A percentile compares a stretch with the other conserved stretches of the same genome.
Evolutionary conservation across 2,329 filamentous ascomycete species (phyloP).

Genomic region (Trichothecium sympodiale): DNA sequence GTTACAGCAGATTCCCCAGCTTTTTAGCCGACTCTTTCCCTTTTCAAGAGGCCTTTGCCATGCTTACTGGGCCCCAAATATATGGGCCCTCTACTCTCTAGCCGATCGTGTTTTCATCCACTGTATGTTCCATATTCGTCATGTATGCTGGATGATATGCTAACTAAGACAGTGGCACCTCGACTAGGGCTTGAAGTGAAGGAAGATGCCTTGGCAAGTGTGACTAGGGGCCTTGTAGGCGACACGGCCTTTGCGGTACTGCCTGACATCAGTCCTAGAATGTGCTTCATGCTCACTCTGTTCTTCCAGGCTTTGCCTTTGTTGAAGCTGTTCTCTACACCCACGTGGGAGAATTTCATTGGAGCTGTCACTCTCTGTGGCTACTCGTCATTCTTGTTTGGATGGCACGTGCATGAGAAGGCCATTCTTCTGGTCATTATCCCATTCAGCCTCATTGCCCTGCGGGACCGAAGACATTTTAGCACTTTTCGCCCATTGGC

Average conservation of each 20-base stretch:
- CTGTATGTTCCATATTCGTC: constrained; percentile 39
- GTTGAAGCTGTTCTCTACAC: constrained; percentile 64
- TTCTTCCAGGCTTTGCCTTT: constrained; percentile 72
- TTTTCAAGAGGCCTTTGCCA: constrained; percentile 91
- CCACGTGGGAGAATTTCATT: constrained; percentile 82
- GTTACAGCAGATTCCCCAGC: constrained; percentile 73
- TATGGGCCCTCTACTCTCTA: constrained; percentile 97
- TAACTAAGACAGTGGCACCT: constrained; percentile 55
- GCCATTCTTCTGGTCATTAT: constrained; percentile 90
- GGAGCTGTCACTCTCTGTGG: constrained; percentile 85
- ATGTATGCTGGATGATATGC: neutral
- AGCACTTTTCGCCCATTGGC: constrained; percentile 86
- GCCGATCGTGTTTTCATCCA: constrained; percentile 72
- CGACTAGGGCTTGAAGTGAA: constrained; percentile 66
- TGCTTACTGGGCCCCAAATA: constrained; percentile 95
- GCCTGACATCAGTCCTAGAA: constrained; percentile 69
- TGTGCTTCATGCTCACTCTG: constrained; percentile 75
- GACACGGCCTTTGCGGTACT: constrained; percentile 91
- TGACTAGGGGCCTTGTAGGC: constrained; percentile 85
- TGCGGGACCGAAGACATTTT: constrained; percentile 81
- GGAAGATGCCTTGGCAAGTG: constrained; percentile 66
- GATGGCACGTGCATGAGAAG: constrained; percentile 98
- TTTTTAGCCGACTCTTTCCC: constrained; percentile 78
- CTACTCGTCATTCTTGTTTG: constrained; percentile 93
- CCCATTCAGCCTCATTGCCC: constrained; percentile 84